Base-by-base conservation (phyloP, 148 eudicot species). In the Chenopodium berlandieri region DNA sequence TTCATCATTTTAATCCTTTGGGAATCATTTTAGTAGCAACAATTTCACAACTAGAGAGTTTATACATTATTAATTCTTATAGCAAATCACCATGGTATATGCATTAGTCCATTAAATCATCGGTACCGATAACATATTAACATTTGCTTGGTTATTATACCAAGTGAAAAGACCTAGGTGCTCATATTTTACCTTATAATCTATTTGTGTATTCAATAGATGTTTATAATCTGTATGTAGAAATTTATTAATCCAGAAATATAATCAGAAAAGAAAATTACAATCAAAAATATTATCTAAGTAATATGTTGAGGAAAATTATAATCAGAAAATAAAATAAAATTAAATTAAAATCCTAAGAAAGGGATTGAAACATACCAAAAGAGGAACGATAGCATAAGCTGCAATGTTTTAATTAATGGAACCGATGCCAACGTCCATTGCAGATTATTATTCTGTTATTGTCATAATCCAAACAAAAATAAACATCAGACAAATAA, bases 391-490 rank as follows among this genome's bases (percentile, higher is more conserved):
- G 98, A 91, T 63, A 97, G 78, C 3, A 86, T 20, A 65, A 92
- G 90, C 85, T 97, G 99, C 90, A 92, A 66, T 66, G 95, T 89
- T 87, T 97, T 97, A 40, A 94, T 89, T 40, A 88, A 75, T 12
- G 99, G 99, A 82, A 97, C 97, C 79, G 94, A 83, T 80, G 98
- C 89, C 75, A 97, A 89, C 66, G 89, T 79, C 99, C 99, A 97
- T 80, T 97, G 99, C 86, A 97, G 83, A 75, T 87, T 97, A 83
- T 89, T 92, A 78, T 87, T 83, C 99, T 97, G 98, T 80, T 87
- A 88, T 81, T 9, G 88, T 54, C 82, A 78, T 47, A 4, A 73
- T 63, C 48, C 73, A 73, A 67, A 77, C 54, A 46, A 11, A 82
- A 50, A 11, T 0, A 2, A 58, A 82, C 3, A 81, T 85, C 34